Evolutionary conservation across 2,329 filamentous ascomycete genomes (phyloP).

Genomic region (Septoria petroselini): DNA sequence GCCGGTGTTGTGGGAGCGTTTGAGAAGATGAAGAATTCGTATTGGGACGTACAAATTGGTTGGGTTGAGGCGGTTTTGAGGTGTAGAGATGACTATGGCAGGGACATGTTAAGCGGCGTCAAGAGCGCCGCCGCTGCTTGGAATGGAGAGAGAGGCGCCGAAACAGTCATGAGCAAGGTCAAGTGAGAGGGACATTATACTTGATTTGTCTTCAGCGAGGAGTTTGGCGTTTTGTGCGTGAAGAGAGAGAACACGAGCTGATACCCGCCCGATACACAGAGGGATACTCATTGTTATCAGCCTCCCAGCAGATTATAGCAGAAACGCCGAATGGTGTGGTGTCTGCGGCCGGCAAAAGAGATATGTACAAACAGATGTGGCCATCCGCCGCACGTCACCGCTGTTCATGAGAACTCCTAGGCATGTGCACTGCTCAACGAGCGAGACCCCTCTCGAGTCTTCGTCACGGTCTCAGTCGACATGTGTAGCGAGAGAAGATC

Average conservation of each 20-base stretch:
- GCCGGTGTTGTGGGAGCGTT: slow-evolving; percentile 73
- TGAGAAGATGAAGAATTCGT: slow-evolving; percentile 74
- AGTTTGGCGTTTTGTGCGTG: slow-evolving; percentile 34
- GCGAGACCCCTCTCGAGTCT: background rate
- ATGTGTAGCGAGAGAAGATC: slow-evolving; percentile 37
- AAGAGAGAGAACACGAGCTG: too few species aligned
- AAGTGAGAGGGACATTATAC: slow-evolving; percentile 21
- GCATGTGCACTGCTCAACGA: too few species aligned
- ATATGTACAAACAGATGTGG: too few species aligned
- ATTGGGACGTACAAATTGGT: slow-evolving; percentile 90
- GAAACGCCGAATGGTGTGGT: too few species aligned
- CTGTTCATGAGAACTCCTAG: too few species aligned
- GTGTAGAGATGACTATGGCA: slow-evolving; percentile 87
- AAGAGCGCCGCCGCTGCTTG: slow-evolving; percentile 87
- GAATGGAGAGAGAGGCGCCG: slow-evolving; percentile 71
- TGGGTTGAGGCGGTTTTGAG: slow-evolving; percentile 94
- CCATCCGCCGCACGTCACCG: too few species aligned
- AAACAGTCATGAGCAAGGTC: slow-evolving; percentile 93
- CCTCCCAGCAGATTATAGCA: too few species aligned
- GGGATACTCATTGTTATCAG: too few species aligned
- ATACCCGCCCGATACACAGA: too few species aligned
- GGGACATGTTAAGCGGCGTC: slow-evolving; percentile 80
- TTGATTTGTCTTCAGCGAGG: slow-evolving; percentile 6
- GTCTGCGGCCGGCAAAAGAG: too few species aligned
- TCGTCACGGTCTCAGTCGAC: background rate